These are phyloP conservation scores for Colletotrichum cordylinicola DNA, from an alignment of 2,329 filamentous ascomycete genomes.

Conservation along the genomic window DNA sequence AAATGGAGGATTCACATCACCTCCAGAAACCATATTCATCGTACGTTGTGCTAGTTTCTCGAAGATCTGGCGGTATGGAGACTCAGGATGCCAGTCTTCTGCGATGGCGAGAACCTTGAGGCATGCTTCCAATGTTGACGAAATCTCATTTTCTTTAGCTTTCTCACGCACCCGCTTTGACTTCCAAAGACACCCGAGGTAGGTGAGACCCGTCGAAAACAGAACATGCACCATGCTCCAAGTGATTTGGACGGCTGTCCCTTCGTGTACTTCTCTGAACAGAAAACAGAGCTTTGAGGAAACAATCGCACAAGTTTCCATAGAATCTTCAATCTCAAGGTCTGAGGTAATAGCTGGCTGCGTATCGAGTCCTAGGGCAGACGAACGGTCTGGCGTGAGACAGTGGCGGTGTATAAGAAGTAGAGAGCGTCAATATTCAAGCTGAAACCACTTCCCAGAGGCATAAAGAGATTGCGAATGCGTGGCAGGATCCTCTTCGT, in stretches of 20 bases:
- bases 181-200: not conserved
- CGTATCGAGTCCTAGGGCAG: not conserved
- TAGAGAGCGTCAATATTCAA: not conserved
- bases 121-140: not conserved
- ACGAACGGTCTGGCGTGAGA: not conserved
- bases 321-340: not conserved
- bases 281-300: not conserved
- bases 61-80: not conserved
- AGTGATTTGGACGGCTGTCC: not conserved
- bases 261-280: not conserved
- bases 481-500: not conserved
- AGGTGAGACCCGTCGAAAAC: not conserved
- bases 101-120: not conserved
- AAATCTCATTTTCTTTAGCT: accelerated
- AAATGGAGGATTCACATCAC: not conserved
- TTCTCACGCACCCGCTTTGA: not conserved
- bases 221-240: not conserved
- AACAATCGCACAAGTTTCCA: not conserved
- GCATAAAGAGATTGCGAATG: not conserved
- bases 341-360: not conserved
- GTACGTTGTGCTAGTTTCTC: not conserved
- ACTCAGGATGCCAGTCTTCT: not conserved
- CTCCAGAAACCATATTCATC: not conserved
- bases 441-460: not conserved
- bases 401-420: not conserved